Conservation (phyloP, 768 basidiomycete species). For the Termitomyces heimii region DNA sequence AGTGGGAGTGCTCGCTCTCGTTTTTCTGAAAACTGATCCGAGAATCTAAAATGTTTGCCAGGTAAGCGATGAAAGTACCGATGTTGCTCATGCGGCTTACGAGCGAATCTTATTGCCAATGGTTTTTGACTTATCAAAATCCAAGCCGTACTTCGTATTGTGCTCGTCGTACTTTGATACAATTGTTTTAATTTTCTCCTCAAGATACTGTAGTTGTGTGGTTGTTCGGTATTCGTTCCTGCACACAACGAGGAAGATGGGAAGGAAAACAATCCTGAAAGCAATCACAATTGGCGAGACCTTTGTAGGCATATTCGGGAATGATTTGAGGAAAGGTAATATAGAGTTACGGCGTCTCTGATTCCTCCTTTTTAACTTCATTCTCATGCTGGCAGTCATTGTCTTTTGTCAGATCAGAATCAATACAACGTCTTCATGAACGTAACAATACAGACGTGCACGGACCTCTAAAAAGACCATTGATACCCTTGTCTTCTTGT, state of each 20-base stretch:
- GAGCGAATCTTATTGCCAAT: neutral
- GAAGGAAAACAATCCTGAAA: neutral
- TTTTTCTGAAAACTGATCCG: neutral
- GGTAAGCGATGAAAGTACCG: neutral
- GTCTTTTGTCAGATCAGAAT: no score
- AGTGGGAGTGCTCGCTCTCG: neutral
- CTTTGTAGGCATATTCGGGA: neutral
- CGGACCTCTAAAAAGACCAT: neutral
- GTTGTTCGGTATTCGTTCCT: neutral
- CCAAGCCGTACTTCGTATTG: neutral
- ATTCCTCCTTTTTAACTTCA: neutral
- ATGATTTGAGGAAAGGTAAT: neutral
- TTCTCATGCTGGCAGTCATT: neutral
- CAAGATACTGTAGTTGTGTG: neutral
- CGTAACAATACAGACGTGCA: neutral
- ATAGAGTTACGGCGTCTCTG: neutral
- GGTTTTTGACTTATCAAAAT: neutral
- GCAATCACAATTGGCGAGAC: neutral
- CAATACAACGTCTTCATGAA: neutral
- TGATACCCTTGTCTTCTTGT: neutral
- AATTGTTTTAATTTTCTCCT: neutral
- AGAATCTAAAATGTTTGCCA: no score
- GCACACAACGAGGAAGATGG: neutral
- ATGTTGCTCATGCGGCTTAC: neutral
- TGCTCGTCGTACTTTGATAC: neutral